Conservation (phyloP, 305 asterid species). For the Fraxinus sp. region DNA sequence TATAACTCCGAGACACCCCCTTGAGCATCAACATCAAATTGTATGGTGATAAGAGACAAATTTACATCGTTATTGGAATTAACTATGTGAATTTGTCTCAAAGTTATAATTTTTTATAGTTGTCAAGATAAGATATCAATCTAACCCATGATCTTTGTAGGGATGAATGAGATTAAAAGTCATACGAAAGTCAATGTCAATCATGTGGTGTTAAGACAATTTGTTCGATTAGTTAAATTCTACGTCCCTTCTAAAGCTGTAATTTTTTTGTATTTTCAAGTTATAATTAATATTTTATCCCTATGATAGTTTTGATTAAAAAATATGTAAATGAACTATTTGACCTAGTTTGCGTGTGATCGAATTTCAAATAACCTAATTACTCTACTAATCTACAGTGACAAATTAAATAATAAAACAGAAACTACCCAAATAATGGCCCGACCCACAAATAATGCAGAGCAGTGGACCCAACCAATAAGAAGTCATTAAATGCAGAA, state of each 20-base stretch:
- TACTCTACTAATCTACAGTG: slow-evolving; percentile 16
- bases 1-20: background rate
- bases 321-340: slow-evolving; percentile 1
- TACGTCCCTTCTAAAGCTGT: background rate
- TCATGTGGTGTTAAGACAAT: background rate
- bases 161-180: background rate
- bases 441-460: slow-evolving; percentile 52
- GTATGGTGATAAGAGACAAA: background rate
- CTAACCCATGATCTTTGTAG: background rate
- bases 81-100: background rate
- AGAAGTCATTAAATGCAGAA: slow-evolving; percentile 51
- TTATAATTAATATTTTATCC: background rate
- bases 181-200: background rate
- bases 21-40: background rate
- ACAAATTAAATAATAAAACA: slow-evolving; percentile 20
- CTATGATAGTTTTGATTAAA: background rate
- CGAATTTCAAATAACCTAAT: slow-evolving; percentile 32
- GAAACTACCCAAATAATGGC: slow-evolving; percentile 35
- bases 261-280: background rate
- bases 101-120: background rate
- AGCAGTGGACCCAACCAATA: slow-evolving; percentile 52
- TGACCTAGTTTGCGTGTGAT: slow-evolving; percentile 41
- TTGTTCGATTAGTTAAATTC: background rate
- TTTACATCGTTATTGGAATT: background rate
- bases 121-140: background rate